Evolutionary conservation across 176 grass and related monocot genomes (phyloP), one percentile per base, ranked within the genome.

Genomic region (Chloris gayana): DNA sequence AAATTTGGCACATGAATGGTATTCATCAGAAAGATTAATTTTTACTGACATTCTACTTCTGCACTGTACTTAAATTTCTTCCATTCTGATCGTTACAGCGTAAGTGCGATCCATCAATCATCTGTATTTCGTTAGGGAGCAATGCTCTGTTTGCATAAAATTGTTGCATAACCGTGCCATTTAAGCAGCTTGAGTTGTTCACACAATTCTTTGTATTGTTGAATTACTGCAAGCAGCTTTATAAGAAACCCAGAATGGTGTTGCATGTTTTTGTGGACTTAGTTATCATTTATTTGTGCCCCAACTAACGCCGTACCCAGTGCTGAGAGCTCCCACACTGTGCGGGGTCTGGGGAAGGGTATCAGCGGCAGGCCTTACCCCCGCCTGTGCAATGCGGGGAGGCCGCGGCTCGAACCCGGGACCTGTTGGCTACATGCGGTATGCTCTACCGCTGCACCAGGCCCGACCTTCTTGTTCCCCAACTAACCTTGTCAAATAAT

Each of bases 91-190:
- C 1, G 54, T 56, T 64, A 22, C n/a, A 66, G 58, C 32, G 76
- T 75, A 14, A 38, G 9, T n/a, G 64, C 31, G 35, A 77, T 57
- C 27, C 70, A 81, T 24, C n/a, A 35, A 12, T 79, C 12, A 45
- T 50, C 47, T 87, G 15, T 78, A 83, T 59, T 78, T 56, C 21
- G 19, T 6, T 59, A 14, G 54, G 56, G 79, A 76, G 70, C 26
- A 71, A 35, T 82, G 54, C 4, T 34, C 53, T 80, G 47, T 70
- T 80, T 75, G 41, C 70, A 35, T 64, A 70, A 84, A 62, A 56
- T 21, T 76, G 39, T 15, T 69, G 31, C 49, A 69, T 51, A 59
- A 27, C 41, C 73, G 79, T 41, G 42, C 41, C 32, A 74, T 50
- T 42, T 49, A n/a, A 79, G 79, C 21, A 21, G 17, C 46, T 60